Base-by-base conservation (phyloP, 2,329 filamentous ascomycete species). In the Diaporthe sp. region DNA sequence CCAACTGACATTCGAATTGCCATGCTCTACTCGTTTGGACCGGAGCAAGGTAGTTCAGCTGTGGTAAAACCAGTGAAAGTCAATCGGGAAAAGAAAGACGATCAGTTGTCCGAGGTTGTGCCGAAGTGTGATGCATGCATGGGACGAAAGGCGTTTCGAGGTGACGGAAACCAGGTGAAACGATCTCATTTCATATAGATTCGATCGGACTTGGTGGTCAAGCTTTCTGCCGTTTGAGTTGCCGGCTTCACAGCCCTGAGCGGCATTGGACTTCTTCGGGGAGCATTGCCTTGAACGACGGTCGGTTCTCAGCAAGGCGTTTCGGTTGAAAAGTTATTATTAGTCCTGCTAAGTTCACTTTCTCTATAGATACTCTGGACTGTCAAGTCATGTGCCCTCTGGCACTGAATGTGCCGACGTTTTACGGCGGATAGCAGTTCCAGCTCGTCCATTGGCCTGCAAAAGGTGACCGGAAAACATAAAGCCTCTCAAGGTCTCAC, bases 91-190 rank as follows among this genome's bases (percentile, higher is more conserved):
- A 46, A 49, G 10, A 13, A 31, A 49, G 19, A 34, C 61, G 9
- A 49, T 31, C 2, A n/a, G 10, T 9, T 9, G 25, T n/a, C 28
- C 25, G 61, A n/a, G 61, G 42, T 34, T 34, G 42, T 67, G 28
- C 61, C 42, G 42, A 49, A 49, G 28, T 34, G 39, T 42, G 28
- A 46, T 49, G 9, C 17, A 22, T 31, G 25, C 42, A 49, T 49
- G 28, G 61, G 42, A 67, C 28, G 42, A 49, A 67, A 34, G 17
- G 25, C 15, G 61, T 67, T 67, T 67, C 25, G 28, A 17, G 17
- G 42, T 22, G 28, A 67, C 13, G 10, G 31, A n/a, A n/a, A 9
- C 42, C 42, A 67, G 46, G 61, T 67, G 61, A 67, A 67, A 67
- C 61, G 3, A 34, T 49, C 42, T 17, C 44, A 67, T n/a, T 19